phyloP scores from a whole-genome alignment of 495 filamentous ascomycete genomes.

The Aspergillus baeticus region DNA sequence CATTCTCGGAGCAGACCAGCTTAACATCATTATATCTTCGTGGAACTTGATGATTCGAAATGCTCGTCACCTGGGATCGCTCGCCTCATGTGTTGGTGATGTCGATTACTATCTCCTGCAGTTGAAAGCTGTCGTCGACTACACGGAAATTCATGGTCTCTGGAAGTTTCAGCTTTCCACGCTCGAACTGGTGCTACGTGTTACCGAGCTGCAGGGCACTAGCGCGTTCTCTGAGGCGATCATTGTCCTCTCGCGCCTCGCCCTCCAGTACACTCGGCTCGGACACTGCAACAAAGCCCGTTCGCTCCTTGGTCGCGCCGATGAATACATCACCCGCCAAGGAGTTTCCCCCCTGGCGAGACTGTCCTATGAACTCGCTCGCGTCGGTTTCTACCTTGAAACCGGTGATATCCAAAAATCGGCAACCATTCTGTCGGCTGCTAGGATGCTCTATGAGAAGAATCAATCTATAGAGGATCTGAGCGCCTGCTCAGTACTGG shows the following conservation, averaged over 20 bases:
- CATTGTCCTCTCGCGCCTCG: slow-evolving; percentile 57
- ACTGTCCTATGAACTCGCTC: slow-evolving; percentile 64
- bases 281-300: slow-evolving; percentile 77
- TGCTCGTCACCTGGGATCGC: slow-evolving; percentile 46
- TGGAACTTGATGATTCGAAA: slow-evolving; percentile 36
- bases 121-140: slow-evolving; percentile 70
- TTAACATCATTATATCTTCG: slow-evolving; percentile 45
- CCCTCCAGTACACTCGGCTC: slow-evolving; percentile 69
- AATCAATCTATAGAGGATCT: slow-evolving; percentile 32
- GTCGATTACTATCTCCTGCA: slow-evolving; percentile 57
- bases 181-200: slow-evolving; percentile 48
- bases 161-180: slow-evolving; percentile 50
- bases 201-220: slow-evolving; percentile 50
- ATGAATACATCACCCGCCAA: slow-evolving; percentile 40
- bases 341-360: slow-evolving; percentile 40
- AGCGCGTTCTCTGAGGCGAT: slow-evolving; percentile 56
- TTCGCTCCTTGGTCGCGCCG: slow-evolving; percentile 58
- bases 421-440: slow-evolving; percentile 27
- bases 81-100: slow-evolving; percentile 63
- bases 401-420: slow-evolving; percentile 63
- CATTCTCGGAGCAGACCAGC: slow-evolving; percentile 40
- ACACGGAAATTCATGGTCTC: slow-evolving; percentile 71
- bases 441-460: slow-evolving; percentile 36
- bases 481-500: slow-evolving; percentile 23
- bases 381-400: slow-evolving; percentile 70